Percentiles rank a stretch among this genome's conserved stretches.
These are phyloP conservation scores for Tetrahymena thermophila DNA, from an alignment of 73 alveolate species.

Conservation along the genomic window DNA sequence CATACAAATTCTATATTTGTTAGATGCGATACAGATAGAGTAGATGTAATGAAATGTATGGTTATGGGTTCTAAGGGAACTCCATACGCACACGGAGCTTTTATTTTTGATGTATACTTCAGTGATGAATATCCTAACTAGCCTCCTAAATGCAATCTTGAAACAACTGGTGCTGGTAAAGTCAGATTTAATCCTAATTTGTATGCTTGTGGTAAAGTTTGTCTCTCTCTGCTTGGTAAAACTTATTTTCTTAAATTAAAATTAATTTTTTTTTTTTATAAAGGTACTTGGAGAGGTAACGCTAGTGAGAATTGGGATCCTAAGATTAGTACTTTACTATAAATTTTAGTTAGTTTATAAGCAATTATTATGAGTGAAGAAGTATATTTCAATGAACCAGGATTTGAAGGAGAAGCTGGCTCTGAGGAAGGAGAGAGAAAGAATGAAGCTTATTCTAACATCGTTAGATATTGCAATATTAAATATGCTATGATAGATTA, in stretches of 20 bases:
- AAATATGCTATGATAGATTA: slow-evolving; percentile 93
- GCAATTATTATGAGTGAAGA: slow-evolving; percentile 75
- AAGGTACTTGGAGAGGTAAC: slow-evolving; percentile 80
- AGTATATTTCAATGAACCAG: slow-evolving; percentile 74
- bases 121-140: slow-evolving; percentile 60
- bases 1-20: slow-evolving; percentile 75
- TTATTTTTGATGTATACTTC: slow-evolving; percentile 62
- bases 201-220: slow-evolving; percentile 73
- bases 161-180: slow-evolving; percentile 71
- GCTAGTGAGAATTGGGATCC: slow-evolving; percentile 81
- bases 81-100: slow-evolving; percentile 81
- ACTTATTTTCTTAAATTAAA: too few relatives aligned
- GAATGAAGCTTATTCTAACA: slow-evolving; percentile 89
- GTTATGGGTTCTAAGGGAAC: slow-evolving; percentile 80
- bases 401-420: slow-evolving; percentile 79
- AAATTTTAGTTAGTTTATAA: slow-evolving; percentile 63
- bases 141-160: slow-evolving; percentile 63
- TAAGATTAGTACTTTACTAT: slow-evolving; percentile 51
- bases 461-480: slow-evolving; percentile 87
- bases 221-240: slow-evolving; percentile 52
- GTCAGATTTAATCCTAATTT: slow-evolving; percentile 78
- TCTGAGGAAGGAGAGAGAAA: slow-evolving; percentile 84
- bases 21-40: slow-evolving; percentile 68
- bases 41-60: slow-evolving; percentile 67
- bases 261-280: too few relatives aligned